Percentiles rank a stretch among this genome's conserved stretches.
Conservation (phyloP, 441 rosid genomes). For the Pelargonium exstipulatum region DNA sequence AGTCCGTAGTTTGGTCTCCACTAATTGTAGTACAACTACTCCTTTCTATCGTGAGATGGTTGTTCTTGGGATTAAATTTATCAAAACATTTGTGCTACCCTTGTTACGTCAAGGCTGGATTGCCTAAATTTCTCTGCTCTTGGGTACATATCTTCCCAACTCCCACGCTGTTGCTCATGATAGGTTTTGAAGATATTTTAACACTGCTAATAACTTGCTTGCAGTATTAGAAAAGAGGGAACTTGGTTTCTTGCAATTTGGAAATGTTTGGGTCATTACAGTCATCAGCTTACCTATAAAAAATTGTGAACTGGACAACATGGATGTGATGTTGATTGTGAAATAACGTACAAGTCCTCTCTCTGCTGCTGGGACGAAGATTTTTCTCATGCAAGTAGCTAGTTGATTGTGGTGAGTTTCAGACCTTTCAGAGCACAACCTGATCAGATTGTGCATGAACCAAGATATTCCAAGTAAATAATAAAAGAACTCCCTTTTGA, state of each 20-base stretch:
- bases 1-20: background rate
- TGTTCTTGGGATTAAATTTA: background rate
- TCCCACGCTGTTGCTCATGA: background rate
- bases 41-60: background rate
- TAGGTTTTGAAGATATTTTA: background rate
- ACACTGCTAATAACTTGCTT: background rate
- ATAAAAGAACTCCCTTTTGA: background rate
- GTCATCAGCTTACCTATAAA: background rate
- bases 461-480: background rate
- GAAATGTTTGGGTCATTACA: background rate
- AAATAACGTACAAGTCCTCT: background rate
- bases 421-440: slow-evolving; percentile 1
- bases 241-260: background rate
- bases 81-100: background rate
- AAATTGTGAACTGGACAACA: background rate
- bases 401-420: background rate
- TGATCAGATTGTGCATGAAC: background rate
- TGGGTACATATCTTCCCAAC: background rate
- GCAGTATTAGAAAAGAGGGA: background rate
- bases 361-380: background rate
- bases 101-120: background rate
- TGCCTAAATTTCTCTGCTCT: background rate
- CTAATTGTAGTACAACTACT: background rate
- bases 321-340: background rate
- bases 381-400: background rate